Evolutionary conservation across 768 basidiomycete species (phyloP).

Genomic region (Tylopilus plumbeoviolaceoides): DNA sequence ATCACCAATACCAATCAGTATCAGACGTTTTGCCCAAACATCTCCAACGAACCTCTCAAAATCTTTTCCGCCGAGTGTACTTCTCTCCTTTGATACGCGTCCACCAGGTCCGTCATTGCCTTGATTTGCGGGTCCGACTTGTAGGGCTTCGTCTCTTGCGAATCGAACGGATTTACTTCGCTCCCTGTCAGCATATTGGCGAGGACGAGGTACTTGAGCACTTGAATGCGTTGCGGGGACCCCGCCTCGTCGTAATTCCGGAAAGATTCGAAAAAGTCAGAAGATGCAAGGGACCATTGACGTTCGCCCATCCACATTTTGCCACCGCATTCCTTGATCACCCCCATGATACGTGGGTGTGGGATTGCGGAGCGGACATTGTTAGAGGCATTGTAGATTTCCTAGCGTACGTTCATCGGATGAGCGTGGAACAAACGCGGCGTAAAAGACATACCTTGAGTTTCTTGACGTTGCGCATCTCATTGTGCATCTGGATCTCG

Average conservation of each 20-base stretch:
- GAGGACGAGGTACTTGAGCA: constrained; percentile 95
- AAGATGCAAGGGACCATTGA: constrained; percentile 96
- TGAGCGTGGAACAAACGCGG: neutral
- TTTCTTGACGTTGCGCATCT: constrained; percentile 93
- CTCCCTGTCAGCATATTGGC: constrained; percentile 98
- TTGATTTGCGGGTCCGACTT: constrained; percentile 95
- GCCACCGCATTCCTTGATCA: constrained; percentile 98
- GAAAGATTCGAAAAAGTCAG: constrained; percentile 99
- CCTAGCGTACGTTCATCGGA: constrained; percentile 44
- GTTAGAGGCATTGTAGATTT: constrained; percentile 95
- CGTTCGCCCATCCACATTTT: constrained; percentile 99
- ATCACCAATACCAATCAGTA: constrained; percentile 1
- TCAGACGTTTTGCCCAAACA: neutral
- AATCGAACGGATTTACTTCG: constrained; percentile 98
- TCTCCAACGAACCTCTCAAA: constrained; percentile 59
- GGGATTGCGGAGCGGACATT: constrained; percentile 94
- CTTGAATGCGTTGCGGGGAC: constrained; percentile 93
- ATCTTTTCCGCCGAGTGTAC: constrained; percentile 98
- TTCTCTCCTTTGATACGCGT: constrained; percentile 94
- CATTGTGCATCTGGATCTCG: constrained; percentile 99
- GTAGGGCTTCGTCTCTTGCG: constrained; percentile 98
- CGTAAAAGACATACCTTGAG: constrained; percentile 58
- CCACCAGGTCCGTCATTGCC: constrained; percentile 96
- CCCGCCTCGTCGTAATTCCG: constrained; percentile 98
- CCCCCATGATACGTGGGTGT: constrained; percentile 97